These are phyloP conservation scores for Aurifilum marmelostoma DNA, from an alignment of 2,329 filamentous ascomycete species.

Conservation along the genomic window DNA sequence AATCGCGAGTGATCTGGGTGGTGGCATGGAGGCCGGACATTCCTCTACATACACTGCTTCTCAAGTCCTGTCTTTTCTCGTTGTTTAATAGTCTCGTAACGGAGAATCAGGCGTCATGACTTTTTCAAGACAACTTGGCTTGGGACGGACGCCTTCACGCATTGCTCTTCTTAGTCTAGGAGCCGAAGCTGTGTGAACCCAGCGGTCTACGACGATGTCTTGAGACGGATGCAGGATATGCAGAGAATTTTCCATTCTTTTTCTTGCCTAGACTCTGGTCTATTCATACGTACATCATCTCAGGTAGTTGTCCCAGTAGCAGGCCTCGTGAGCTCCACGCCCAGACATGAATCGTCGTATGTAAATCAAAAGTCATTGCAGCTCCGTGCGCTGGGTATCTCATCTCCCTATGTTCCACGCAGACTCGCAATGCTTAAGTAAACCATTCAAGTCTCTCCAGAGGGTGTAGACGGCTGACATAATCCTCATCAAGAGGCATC, in stretches of 20 bases:
- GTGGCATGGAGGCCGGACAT: constrained; percentile 50
- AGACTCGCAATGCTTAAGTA: constrained; percentile 7
- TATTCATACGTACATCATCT: not conserved
- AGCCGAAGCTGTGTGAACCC: too few relatives aligned
- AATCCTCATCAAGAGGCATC: constrained; percentile 3
- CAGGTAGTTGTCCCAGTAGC: not conserved
- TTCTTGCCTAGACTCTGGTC: not conserved
- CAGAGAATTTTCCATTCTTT: too few relatives aligned
- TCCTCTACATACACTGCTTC: not conserved
- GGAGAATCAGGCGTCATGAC: not conserved
- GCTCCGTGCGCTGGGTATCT: constrained; percentile 11
- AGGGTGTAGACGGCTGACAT: not conserved
- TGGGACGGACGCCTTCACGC: not conserved
- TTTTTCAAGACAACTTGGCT: not conserved
- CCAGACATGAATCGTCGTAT: constrained; percentile 5
- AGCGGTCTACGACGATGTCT: too few relatives aligned
- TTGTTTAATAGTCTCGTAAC: not conserved
- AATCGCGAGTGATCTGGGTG: constrained; percentile 37
- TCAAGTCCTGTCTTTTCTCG: too few relatives aligned
- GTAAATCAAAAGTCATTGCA: constrained; percentile 1
- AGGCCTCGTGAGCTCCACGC: not conserved
- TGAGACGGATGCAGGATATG: not conserved
- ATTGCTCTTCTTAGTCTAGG: too few relatives aligned
- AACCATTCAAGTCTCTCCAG: not conserved
- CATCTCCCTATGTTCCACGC: not conserved